Evolutionary conservation across 768 basidiomycete species (phyloP).

Genomic region (Collybia mongolica): DNA sequence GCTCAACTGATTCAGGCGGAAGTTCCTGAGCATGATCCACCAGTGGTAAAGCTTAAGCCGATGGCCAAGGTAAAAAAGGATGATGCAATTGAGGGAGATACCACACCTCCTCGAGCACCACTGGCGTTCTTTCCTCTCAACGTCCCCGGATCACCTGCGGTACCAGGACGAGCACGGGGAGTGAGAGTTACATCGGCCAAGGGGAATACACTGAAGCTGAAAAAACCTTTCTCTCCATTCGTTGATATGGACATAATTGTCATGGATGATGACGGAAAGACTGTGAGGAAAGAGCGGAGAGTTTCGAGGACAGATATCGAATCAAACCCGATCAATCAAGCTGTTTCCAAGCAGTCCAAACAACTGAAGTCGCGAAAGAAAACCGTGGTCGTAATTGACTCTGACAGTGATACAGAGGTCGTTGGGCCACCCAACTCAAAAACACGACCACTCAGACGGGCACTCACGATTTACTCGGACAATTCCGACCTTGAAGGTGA

Average conservation of each 20-base stretch:
- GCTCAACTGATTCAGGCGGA: slow-evolving; percentile 29
- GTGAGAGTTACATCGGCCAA: slow-evolving; percentile 22
- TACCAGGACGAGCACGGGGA: slow-evolving; percentile 19
- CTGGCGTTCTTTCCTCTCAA: slow-evolving; percentile 30
- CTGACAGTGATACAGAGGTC: slow-evolving; percentile 23
- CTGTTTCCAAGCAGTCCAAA: slow-evolving; percentile 1
- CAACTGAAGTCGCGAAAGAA: background rate
- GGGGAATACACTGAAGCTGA: slow-evolving; percentile 29
- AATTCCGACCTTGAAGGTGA: slow-evolving; percentile 41
- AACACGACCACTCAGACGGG: slow-evolving; percentile 25
- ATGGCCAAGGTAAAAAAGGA: slow-evolving; percentile 4
- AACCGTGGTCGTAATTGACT: background rate
- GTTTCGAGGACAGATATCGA: slow-evolving; percentile 46
- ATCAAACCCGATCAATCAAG: slow-evolving; percentile 26
- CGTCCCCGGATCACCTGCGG: slow-evolving; percentile 35
- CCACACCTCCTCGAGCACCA: slow-evolving; percentile 30
- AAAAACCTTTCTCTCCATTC: slow-evolving; percentile 40
- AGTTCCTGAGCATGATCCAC: background rate
- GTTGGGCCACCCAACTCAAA: slow-evolving; percentile 19
- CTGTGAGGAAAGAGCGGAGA: slow-evolving; percentile 59
- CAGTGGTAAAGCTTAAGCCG: slow-evolving; percentile 16
- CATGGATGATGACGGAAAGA: slow-evolving; percentile 58
- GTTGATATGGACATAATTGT: slow-evolving; percentile 69
- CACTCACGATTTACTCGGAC: slow-evolving; percentile 42
- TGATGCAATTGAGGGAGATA: slow-evolving; percentile 1